phyloP scores from a whole-genome alignment of 352 stramenopile genomes.

The Phytophthora foliorum region DNA sequence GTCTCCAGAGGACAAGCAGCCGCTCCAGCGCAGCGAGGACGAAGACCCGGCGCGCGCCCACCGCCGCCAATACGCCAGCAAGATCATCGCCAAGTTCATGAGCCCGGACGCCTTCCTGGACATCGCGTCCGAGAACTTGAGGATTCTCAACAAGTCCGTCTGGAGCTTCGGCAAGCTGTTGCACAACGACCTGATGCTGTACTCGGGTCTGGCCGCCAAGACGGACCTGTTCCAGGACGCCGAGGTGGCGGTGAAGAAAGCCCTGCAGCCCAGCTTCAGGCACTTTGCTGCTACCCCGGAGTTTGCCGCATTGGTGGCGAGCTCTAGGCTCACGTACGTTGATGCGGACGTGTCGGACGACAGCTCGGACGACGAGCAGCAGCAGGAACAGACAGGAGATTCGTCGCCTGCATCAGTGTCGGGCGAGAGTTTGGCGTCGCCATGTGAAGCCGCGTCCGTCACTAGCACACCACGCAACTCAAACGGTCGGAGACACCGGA shows the following conservation, averaged over 20 bases:
- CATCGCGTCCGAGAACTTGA: slow-evolving; percentile 80
- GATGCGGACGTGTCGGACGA: slow-evolving; percentile 22
- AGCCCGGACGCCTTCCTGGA: slow-evolving; percentile 83
- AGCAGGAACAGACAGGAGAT: slow-evolving; percentile 22
- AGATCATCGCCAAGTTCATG: slow-evolving; percentile 92
- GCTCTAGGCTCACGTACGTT: slow-evolving; percentile 63
- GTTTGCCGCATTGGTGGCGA: slow-evolving; percentile 66
- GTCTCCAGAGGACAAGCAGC: slow-evolving; percentile 6
- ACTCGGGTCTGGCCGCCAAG: slow-evolving; percentile 75
- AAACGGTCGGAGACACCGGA: slow-evolving; percentile 30
- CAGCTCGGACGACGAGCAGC: slow-evolving; percentile 32
- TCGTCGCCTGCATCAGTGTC: slow-evolving; percentile 4
- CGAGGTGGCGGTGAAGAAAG: slow-evolving; percentile 75
- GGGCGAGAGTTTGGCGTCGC: slow-evolving; percentile 13
- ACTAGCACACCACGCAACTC: slow-evolving; percentile 28
- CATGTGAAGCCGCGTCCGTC: slow-evolving; percentile 16
- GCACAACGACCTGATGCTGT: slow-evolving; percentile 82
- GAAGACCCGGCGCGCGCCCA: slow-evolving; percentile 41
- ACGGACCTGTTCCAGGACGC: slow-evolving; percentile 84
- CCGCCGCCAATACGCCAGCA: slow-evolving; percentile 79
- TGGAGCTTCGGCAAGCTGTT: slow-evolving; percentile 82
- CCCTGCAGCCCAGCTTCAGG: slow-evolving; percentile 76
- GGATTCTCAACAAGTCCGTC: slow-evolving; percentile 85
- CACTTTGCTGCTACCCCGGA: slow-evolving; percentile 67
- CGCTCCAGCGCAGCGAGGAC: slow-evolving; percentile 14